Evolutionary conservation across 345 rosid genomes (phyloP), one percentile per base, ranked within the genome.

Genomic region (Gossypium herbaceum): DNA sequence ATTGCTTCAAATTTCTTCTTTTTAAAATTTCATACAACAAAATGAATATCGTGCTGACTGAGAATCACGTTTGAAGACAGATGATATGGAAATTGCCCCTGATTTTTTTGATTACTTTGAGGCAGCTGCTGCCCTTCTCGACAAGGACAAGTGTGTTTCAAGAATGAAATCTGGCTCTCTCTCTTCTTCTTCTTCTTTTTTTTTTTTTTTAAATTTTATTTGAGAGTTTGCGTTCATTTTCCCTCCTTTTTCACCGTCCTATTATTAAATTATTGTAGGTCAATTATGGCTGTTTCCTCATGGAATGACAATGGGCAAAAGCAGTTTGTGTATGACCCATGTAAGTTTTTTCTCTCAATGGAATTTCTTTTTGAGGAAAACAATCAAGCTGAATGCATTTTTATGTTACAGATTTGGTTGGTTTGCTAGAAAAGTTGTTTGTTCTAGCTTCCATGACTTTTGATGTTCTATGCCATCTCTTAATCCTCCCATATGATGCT

Each of bases 291-390:
- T 74, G 95, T 89, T 82, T 96, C 99, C 77, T 96, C 99, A 27
- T 96, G 99, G 99, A 96, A 96, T 93, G 99, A 96, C 88, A 96
- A 96, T 83, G 99, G 99, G 43, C 99, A 87, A 85, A 93, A 85
- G 86, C 98, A 93, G 79, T 96, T 93, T 78, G 99, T 96, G 77
- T 89, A 93, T 73, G 97, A 96, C 81, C 94, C 97, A 59, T 82
- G 97, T 93, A 85, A 89, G 94, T 82, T 70, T 60, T 76, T 57
- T 50, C 48, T 17, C 13, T 44, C 9, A 60, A 17, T 41, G 17
- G 12, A 51, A 41, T 47, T 75, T 12, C 7, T 52, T 68, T 74
- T 71, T 13, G 7, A 54, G 8, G 51, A 67, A 19, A 67, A 45
- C 9, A 12, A 39, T 43, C 65, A 54, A 50, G 47, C 73, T 60